phyloP scores from a whole-genome alignment of 2,329 filamentous ascomycete genomes.

The Ceratocystis eucalypticola region DNA sequence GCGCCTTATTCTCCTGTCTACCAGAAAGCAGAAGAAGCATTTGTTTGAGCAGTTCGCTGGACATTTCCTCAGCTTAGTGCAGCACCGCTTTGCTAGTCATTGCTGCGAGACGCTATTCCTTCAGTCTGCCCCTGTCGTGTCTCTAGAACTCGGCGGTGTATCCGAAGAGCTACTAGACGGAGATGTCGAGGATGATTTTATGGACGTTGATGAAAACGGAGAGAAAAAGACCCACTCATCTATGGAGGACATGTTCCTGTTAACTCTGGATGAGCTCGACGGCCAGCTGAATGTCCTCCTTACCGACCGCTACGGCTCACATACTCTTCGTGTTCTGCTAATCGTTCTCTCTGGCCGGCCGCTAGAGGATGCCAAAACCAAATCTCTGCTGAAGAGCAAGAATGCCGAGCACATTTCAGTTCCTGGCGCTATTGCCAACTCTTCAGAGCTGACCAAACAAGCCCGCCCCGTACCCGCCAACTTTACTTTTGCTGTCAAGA shows the following conservation, averaged over 20 bases:
- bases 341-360: conserved; percentile 75
- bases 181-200: conserved; percentile 25
- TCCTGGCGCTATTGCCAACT: conserved; percentile 36
- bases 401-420: conserved; percentile 75
- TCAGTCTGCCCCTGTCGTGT: conserved; percentile 64
- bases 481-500: conserved; percentile 63
- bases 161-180: conserved; percentile 33
- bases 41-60: conserved; percentile 75
- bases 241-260: conserved; percentile 76
- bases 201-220: conserved; percentile 11
- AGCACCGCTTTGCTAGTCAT: conserved; percentile 93
- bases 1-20: conserved; percentile 71
- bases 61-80: conserved; percentile 78
- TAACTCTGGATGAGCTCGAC: conserved; percentile 77
- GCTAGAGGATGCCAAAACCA: conserved; percentile 53
- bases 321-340: conserved; percentile 73
- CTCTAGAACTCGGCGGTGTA: conserved; percentile 50
- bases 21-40: conserved; percentile 65
- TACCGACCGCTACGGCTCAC: conserved; percentile 80
- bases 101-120: conserved; percentile 91
- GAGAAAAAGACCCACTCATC: conserved; percentile 35
- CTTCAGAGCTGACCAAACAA: conserved; percentile 33
- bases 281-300: conserved; percentile 69
- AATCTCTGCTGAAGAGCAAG: conserved; percentile 74
- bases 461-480: conserved; percentile 56